phyloP scores from a whole-genome alignment of 2,329 filamentous ascomycete genomes.

The Chrysoporthe cubensis region DNA sequence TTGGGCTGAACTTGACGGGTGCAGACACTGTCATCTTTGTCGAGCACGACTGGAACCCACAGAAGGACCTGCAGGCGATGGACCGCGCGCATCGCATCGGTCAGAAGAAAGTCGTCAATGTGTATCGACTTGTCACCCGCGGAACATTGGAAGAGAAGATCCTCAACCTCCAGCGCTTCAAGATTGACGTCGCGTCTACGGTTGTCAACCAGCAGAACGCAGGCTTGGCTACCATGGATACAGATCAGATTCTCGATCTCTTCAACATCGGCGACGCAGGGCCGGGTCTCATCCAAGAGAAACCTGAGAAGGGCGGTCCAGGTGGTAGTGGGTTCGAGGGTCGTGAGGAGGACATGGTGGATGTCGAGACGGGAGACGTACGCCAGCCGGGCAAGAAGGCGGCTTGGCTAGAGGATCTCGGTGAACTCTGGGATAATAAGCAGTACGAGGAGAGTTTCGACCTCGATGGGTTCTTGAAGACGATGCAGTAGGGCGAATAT shows the following conservation, averaged over 20 bases:
- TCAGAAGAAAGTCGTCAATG: slow-evolving; percentile 99
- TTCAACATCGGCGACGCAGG: slow-evolving; percentile 88
- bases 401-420: slow-evolving; percentile 90
- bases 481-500: slow-evolving; percentile 66
- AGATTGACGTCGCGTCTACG: slow-evolving; percentile 97
- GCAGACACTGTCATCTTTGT: slow-evolving; percentile 99
- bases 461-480: slow-evolving; percentile 91
- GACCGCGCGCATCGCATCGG: slow-evolving; percentile 97
- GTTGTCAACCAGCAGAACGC: slow-evolving; percentile 99
- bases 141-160: slow-evolving; percentile 99
- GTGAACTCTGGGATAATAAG: slow-evolving; percentile 94
- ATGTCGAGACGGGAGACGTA: slow-evolving; percentile 89
- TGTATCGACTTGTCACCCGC: slow-evolving; percentile 93
- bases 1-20: slow-evolving; percentile 93
- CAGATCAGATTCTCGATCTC: slow-evolving; percentile 94
- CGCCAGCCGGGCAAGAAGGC: slow-evolving; percentile 92
- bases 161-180: slow-evolving; percentile 95
- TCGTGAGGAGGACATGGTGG: slow-evolving; percentile 84
- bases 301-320: slow-evolving; percentile 50
- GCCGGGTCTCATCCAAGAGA: slow-evolving; percentile 66
- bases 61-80: slow-evolving; percentile 98
- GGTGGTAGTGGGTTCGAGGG: slow-evolving; percentile 60
- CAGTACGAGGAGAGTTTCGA: slow-evolving; percentile 99
- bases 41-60: slow-evolving; percentile 99
- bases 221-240: slow-evolving; percentile 93